Evolutionary conservation across 2,329 filamentous ascomycete species (phyloP).

Genomic region (Dichotomopilus funicola): DNA sequence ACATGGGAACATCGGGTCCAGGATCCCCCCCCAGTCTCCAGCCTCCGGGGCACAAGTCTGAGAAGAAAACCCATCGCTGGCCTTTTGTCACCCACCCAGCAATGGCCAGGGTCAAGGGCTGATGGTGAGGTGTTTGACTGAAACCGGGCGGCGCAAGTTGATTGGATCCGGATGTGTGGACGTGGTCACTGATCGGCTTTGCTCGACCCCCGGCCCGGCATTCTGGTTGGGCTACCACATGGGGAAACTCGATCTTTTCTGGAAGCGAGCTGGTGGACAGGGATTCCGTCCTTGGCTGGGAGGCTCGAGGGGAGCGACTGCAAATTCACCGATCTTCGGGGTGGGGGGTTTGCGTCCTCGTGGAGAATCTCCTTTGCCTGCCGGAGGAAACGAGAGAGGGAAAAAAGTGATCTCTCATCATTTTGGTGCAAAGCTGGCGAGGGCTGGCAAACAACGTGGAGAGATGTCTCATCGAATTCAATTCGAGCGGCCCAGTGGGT

Average conservation of each 20-base stretch:
- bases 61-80: not conserved
- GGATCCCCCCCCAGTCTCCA: not conserved
- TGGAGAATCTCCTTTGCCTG: not conserved
- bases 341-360: not conserved
- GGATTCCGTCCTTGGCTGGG: not conserved
- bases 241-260: conserved; percentile 16
- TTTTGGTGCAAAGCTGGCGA: no score
- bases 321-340: not conserved
- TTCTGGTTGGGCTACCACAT: conserved; percentile 20
- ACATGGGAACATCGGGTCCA: not conserved
- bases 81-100: not conserved
- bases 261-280: conserved; percentile 18
- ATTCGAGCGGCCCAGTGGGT: no score
- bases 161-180: conserved; percentile 5
- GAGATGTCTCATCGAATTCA: no score
- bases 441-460: no score
- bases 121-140: not conserved
- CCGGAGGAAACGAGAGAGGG: no score
- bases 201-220: conserved; percentile 19
- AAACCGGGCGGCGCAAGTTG: not conserved
- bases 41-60: no score
- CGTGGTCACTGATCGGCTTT: conserved; percentile 6
- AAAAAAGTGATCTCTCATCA: no score
- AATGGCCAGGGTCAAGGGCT: conserved; percentile 2
- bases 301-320: not conserved